phyloP scores from a whole-genome alignment of 208 protist genomes.

The Crithidia thermophila region DNA sequence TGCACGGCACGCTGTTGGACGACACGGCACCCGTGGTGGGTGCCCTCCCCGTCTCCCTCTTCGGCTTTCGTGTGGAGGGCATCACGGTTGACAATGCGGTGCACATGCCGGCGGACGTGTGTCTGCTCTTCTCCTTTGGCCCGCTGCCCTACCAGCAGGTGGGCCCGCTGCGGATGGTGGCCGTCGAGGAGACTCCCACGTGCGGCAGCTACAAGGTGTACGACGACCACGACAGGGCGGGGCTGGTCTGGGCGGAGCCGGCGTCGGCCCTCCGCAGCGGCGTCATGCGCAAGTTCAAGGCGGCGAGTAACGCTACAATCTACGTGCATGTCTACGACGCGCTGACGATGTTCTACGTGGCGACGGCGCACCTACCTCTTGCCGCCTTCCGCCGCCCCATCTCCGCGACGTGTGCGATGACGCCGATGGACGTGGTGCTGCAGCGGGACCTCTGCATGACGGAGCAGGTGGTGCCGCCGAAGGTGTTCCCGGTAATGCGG shows the following conservation, averaged over 20 bases:
- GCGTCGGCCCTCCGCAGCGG: constrained; percentile 43
- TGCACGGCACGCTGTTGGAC: constrained; percentile 57
- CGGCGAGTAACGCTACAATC: constrained; percentile 37
- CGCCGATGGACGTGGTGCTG: constrained; percentile 68
- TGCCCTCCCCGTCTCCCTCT: constrained; percentile 49
- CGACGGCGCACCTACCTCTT: constrained; percentile 59
- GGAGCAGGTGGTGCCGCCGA: constrained; percentile 59
- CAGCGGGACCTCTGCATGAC: constrained; percentile 81
- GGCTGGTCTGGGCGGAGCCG: constrained; percentile 88
- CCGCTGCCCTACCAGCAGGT: constrained; percentile 80
- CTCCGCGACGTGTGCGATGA: constrained; percentile 58
- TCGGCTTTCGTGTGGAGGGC: constrained; percentile 87
- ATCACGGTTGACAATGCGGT: constrained; percentile 75
- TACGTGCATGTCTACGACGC: constrained; percentile 90
- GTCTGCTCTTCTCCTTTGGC: constrained; percentile 88
- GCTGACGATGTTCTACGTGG: constrained; percentile 90
- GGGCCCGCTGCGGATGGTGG: constrained; percentile 53
- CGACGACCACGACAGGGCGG: constrained; percentile 41
- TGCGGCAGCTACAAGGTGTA: constrained; percentile 70
- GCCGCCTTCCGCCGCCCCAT: constrained; percentile 73
- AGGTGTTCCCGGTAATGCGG: constrained; percentile 72
- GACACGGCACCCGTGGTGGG: constrained; percentile 46
- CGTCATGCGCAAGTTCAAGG: constrained; percentile 70
- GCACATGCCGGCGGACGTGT: constrained; percentile 65
- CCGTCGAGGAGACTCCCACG: constrained; percentile 55